Base-by-base conservation (phyloP, 768 basidiomycete genomes). In the Tricholomella constricta region DNA sequence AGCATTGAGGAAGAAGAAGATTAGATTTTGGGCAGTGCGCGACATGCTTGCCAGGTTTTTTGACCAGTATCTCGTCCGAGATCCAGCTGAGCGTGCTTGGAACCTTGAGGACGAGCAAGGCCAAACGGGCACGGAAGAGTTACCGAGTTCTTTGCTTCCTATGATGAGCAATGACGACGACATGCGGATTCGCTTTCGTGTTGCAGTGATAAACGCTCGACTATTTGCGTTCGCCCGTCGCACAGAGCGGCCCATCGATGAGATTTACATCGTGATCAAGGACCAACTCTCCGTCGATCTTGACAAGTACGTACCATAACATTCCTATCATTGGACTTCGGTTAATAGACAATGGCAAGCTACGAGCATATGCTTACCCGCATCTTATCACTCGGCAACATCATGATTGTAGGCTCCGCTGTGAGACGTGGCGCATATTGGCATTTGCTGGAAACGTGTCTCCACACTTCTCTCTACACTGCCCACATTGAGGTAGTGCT, bases 381-480 rank as follows among this genome's bases (percentile, higher is more conserved):
- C 36, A 76, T 86, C 25, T 74, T 93, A 25, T 83, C 78, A 17
- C 73, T 89, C 12, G 88, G 83, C 23, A 93, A 91, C 69, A 81
- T 87, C 57, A 86, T 91, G 79, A 79, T 97, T 35, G 79, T 84
- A 15, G 89, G 86, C 62, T 87, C 91, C 1, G 79, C 81, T 1
- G 80, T 88, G 19, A 80, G 95, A 23, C 83, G 91, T 14, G 89
- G 85, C 3, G 81, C 93, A 1, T 94, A 96, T 64, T 94, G 89
- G 85, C 88, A 96, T 67, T 65, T 98, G 44, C 72, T 98, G 54
- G 93, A 95, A 66, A 80, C 82, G 6, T 81, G 81, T 67, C 60
- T 74, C 57, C 69, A 77, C 56, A 64, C 63, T 51, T 65, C 64
- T 53, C 62, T 46, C 47, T 80, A 79, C 55, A 62, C 68, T 17